These are phyloP conservation scores for Bifiguratus adelaidae DNA, from an alignment of 192 early-diverging fungal species.

Conservation along the genomic window DNA sequence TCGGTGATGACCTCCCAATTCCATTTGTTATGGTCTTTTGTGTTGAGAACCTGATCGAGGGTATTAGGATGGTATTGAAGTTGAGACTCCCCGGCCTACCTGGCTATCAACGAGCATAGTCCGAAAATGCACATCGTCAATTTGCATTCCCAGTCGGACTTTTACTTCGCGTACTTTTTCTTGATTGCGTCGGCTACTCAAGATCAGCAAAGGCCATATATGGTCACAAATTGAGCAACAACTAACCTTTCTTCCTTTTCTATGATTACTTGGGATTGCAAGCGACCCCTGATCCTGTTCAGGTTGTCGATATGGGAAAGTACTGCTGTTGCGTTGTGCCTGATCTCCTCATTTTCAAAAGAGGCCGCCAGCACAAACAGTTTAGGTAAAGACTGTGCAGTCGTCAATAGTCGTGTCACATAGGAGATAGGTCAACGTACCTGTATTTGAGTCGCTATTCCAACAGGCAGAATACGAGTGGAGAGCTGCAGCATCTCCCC, in stretches of 20 bases:
- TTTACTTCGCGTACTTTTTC: slow-evolving; percentile 45
- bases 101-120: slow-evolving; percentile 57
- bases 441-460: slow-evolving; percentile 36
- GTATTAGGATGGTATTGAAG: background rate
- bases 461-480: slow-evolving; percentile 49
- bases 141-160: slow-evolving; percentile 39
- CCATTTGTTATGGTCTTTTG: slow-evolving; percentile 73
- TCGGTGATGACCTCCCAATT: slow-evolving; percentile 66
- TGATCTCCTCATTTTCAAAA: slow-evolving; percentile 61
- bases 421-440: slow-evolving; percentile 12
- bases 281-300: slow-evolving; percentile 27
- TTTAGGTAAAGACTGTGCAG: slow-evolving; percentile 49
- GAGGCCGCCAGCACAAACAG: slow-evolving; percentile 65
- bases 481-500: slow-evolving; percentile 69
- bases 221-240: slow-evolving; percentile 1
- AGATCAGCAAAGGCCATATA: no score
- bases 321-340: slow-evolving; percentile 67
- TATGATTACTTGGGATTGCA: slow-evolving; percentile 9
- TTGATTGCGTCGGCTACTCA: no score
- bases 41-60: slow-evolving; percentile 39
- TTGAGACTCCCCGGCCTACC: slow-evolving; percentile 13
- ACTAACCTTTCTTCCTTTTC: slow-evolving; percentile 8
- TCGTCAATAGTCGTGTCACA: background rate
- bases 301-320: slow-evolving; percentile 65
- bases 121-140: slow-evolving; percentile 65